Conservation (phyloP, 2,329 filamentous ascomycete species). For the Pyrenochaeta sp. region DNA sequence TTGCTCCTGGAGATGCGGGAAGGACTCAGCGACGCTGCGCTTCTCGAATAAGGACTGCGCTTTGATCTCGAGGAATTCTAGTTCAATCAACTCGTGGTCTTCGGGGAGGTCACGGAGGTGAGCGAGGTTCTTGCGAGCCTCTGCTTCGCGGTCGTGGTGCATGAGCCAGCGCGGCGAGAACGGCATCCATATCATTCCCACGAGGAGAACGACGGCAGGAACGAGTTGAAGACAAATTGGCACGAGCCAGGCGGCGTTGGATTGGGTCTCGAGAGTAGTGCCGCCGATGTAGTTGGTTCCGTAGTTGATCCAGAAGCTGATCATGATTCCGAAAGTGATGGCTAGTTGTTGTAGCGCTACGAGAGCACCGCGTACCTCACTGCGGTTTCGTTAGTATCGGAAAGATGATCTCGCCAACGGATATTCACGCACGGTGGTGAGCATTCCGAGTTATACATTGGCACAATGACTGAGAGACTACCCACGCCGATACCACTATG, state of each 20-base stretch:
- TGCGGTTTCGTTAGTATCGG: slow-evolving; percentile 53
- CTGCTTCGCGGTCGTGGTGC: slow-evolving; percentile 72
- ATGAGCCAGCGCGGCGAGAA: slow-evolving; percentile 79
- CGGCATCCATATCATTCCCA: slow-evolving; percentile 81
- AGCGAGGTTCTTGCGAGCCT: slow-evolving; percentile 70
- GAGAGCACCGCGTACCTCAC: slow-evolving; percentile 69
- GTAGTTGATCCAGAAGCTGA: slow-evolving; percentile 45
- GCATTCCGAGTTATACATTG: slow-evolving; percentile 57
- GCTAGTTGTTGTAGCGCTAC: slow-evolving; percentile 70
- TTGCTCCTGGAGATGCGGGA: slow-evolving; percentile 68
- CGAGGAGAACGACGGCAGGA: slow-evolving; percentile 70
- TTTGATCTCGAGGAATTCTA: slow-evolving; percentile 85
- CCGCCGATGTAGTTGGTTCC: slow-evolving; percentile 60
- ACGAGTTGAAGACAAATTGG: slow-evolving; percentile 75
- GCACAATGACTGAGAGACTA: slow-evolving; percentile 71
- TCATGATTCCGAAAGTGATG: slow-evolving; percentile 60
- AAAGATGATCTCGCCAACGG: no score
- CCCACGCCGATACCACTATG: slow-evolving; percentile 69
- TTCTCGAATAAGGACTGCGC: slow-evolving; percentile 81
- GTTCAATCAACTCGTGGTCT: slow-evolving; percentile 72
- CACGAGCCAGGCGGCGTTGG: slow-evolving; percentile 74
- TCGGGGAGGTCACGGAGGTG: slow-evolving; percentile 67
- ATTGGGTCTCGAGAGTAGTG: slow-evolving; percentile 63
- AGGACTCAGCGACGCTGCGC: slow-evolving; percentile 68
- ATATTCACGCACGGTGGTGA: slow-evolving; percentile 58